Conservation (phyloP, 176 grass and related monocot species). For the Aegilops tauschii region DNA sequence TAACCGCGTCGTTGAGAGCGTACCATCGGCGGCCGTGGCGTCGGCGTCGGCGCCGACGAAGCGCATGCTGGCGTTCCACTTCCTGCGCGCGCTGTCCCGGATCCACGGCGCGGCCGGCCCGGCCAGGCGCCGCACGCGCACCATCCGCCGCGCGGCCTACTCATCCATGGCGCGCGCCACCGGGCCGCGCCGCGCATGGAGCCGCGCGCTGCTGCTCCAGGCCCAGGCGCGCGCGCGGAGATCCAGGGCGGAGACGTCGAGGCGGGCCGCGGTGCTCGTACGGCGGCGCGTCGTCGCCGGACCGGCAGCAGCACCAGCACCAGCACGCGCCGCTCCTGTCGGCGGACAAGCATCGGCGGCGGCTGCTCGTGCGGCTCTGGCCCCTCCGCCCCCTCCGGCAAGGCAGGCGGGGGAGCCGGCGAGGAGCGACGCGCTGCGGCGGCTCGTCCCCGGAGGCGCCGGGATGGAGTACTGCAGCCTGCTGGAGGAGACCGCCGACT, state of each 20-base stretch:
- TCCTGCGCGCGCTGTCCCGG: constrained; percentile 66
- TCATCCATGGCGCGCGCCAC: constrained; percentile 62
- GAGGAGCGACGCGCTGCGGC: constrained; percentile 54
- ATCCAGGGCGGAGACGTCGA: not conserved
- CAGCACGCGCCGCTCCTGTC: not conserved
- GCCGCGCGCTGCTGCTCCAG: constrained; percentile 54
- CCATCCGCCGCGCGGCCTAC: constrained; percentile 70
- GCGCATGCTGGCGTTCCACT: constrained; percentile 76
- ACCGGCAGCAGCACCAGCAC: not conserved
- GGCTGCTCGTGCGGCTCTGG: not conserved
- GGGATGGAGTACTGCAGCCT: constrained; percentile 79
- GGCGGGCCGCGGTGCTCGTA: constrained; percentile 11
- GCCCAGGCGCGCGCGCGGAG: constrained; percentile 37
- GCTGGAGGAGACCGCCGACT: constrained; percentile 90
- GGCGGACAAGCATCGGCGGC: no score
- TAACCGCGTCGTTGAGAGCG: constrained; percentile 20
- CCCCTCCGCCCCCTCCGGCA: not conserved
- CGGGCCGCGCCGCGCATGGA: constrained; percentile 46
- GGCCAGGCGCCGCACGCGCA: constrained; percentile 36
- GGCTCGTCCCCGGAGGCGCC: constrained; percentile 62
- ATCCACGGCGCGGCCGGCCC: constrained; percentile 32
- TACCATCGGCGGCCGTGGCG: not conserved
- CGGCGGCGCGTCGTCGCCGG: constrained; percentile 32
- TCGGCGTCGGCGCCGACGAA: constrained; percentile 14
- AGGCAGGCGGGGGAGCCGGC: constrained; percentile 40